Evolutionary conservation across 2,329 filamentous ascomycete species (phyloP), one percentile per base, ranked within the genome.

Genomic region (Aureobasidium mangrovei): DNA sequence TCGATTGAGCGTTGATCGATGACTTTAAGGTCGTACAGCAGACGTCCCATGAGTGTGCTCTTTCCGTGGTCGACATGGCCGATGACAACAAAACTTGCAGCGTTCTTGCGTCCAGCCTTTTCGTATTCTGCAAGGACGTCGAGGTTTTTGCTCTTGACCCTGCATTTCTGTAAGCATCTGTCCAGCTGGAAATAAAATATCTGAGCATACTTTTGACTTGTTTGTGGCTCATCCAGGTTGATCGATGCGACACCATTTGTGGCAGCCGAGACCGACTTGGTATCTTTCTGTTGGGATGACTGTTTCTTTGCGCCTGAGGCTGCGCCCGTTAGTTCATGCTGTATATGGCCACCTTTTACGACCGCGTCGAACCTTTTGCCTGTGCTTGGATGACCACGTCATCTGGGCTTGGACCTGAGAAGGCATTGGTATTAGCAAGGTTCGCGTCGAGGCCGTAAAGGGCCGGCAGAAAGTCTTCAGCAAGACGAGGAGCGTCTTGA

Each of bases 21-120:
- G 28, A 91, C 86, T 57, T 91, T 86, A 39, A 95, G 79, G 62
- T 98, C 93, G 40, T 91, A 83, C 4, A 98, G 74, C 29, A 98
- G 71, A n/a, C 93, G 83, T 0, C 91, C 93, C 91, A 98, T 97
- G 36, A 98, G 78, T 4, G 93, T 98, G 67, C 90, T 96, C 71
- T 98, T 98, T 51, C 93, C 93, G 51, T 94, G 91, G 69, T 98
- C 93, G 54, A 98, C 93, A 67, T 98, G 93, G 10, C 93, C 90
- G 89, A 66, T 54, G 3, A 58, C 60, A 55, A 67, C 59, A 64
- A 64, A 65, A 27, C 56, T 60, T 24, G 58, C 85, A 53, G 82
- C 85, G 61, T 85, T 86, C 71, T 96, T 97, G 61, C 78, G 78
- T 52, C 83, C 80, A 51, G 82, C 79, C 60, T 84, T 89, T 63